Evolutionary conservation across 2,329 filamentous ascomycete genomes (phyloP), one percentile per base, ranked within the genome.

Genomic region (Penicillium hordei): DNA sequence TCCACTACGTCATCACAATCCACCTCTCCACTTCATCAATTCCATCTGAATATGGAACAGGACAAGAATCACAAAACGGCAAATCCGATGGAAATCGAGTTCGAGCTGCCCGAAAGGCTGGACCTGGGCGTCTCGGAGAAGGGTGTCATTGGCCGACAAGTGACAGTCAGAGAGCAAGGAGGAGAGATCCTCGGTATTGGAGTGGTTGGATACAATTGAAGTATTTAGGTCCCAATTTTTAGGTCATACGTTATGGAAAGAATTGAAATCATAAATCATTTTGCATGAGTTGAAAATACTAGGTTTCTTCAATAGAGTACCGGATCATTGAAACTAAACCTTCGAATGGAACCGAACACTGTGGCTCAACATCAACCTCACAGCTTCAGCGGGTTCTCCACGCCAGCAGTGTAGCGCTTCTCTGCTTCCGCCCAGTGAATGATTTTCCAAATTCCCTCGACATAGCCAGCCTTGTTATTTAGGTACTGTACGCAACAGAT

Each of bases 391-490:
- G 57, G 57, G 6, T 61, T 66, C 31, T 72, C 64, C 5, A 69
- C 62, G 0, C 70, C 73, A 29, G 67, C 64, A 48, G 59, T 64
- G 55, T 70, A 91, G 62, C 90, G 84, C 79, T 87, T 85, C 74
- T 89, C 86, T 5, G 91, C 91, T 43, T 88, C 87, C 79, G 89
- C 89, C 93, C 93, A 96, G 84, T 96, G 95, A 73, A 96, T 81
- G 36, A 96, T 90, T 70, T 94, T 89, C 92, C 92, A 96, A 72
- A 96, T 89, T 42, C 89, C 90, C 66, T 86, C 84, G 73, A 95
- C 94, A 81, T 96, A 96, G 78, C 93, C 90, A 39, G 88, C 91
- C 84, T 96, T 96, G 74, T 91, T 87, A 81, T 96, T 96, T 82
- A 95, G 83, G 78, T 96, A 96, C 81, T 96, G 48, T 3, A 54